Evolutionary conservation across 1,284 basidiomycete species (phyloP).

Genomic region (Pyrrhoderma lamaoense): DNA sequence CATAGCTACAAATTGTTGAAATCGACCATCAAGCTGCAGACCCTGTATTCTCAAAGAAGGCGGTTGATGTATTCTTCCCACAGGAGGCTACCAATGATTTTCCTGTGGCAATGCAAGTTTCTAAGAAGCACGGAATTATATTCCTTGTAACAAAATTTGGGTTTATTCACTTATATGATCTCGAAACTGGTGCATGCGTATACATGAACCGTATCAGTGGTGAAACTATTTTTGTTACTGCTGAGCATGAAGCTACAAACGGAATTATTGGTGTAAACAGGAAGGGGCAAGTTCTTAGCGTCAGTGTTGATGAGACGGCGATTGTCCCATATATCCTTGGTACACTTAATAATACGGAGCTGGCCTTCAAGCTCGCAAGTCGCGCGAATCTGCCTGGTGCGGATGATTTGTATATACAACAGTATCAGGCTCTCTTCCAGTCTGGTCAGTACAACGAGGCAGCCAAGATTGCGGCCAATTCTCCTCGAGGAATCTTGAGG

Average conservation of each 20-base stretch:
- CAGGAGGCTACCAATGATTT: constrained; percentile 98
- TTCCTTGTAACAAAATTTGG: constrained; percentile 99
- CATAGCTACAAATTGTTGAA: constrained; percentile 94
- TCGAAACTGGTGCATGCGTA: constrained; percentile 96
- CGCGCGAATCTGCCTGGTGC: constrained; percentile 97
- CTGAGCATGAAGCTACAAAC: constrained; percentile 88
- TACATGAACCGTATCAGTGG: constrained; percentile 99
- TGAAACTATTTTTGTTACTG: constrained; percentile 98
- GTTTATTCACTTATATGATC: constrained; percentile 98
- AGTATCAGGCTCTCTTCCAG: constrained; percentile 92
- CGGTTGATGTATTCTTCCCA: constrained; percentile 99
- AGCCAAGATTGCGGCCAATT: constrained; percentile 98
- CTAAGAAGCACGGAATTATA: constrained; percentile 93
- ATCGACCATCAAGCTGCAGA: constrained; percentile 96
- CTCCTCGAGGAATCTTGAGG: constrained; percentile 92
- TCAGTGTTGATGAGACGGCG: constrained; percentile 94
- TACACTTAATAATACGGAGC: constrained; percentile 94
- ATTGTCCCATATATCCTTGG: constrained; percentile 93
- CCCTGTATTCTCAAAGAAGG: constrained; percentile 95
- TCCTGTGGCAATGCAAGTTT: constrained; percentile 99
- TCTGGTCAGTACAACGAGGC: constrained; percentile 90
- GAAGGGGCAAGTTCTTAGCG: constrained; percentile 97
- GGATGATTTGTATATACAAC: constrained; percentile 94
- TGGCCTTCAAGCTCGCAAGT: constrained; percentile 97
- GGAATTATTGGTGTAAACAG: constrained; percentile 99